Evolutionary conservation across 1,284 basidiomycete species (phyloP).

Genomic region (Trametes polyzona): DNA sequence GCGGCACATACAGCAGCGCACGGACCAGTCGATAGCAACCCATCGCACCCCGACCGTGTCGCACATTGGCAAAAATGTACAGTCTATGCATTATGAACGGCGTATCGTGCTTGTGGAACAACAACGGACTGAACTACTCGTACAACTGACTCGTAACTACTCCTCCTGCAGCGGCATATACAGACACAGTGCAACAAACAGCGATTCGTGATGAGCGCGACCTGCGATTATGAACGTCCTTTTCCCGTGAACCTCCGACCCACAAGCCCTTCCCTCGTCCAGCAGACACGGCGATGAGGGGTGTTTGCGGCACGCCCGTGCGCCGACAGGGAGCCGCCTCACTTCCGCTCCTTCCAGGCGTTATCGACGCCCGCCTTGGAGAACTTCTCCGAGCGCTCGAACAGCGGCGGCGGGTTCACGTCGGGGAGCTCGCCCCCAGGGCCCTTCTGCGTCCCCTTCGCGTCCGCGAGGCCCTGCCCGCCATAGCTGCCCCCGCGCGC

Average conservation of each 20-base stretch:
- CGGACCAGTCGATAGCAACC: not conserved
- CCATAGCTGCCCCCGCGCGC: constrained; percentile 45
- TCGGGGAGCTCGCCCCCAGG: constrained; percentile 45
- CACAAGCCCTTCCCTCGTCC: not conserved
- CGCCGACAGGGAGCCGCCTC: constrained; percentile 1
- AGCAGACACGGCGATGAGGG: not conserved
- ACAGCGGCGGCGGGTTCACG: constrained; percentile 49
- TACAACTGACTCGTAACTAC: constrained; percentile 13
- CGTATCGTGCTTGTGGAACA: not conserved
- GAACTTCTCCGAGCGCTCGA: constrained; percentile 45
- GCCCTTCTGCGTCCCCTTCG: constrained; percentile 24
- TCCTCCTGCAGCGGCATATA: constrained; percentile 5
- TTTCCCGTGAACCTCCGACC: constrained; percentile 2
- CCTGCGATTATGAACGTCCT: constrained; percentile 25
- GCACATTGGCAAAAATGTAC: constrained; percentile 23
- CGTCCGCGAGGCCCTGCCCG: constrained; percentile 50
- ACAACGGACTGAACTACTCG: constrained; percentile 18
- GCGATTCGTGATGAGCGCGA: too few species aligned
- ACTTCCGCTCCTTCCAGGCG: constrained; percentile 50
- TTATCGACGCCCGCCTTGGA: constrained; percentile 49
- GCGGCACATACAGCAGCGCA: not conserved
- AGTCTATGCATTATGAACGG: constrained; percentile 27
- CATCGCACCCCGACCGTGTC: too few species aligned
- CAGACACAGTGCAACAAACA: constrained; percentile 17
- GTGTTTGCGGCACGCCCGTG: not conserved